These are phyloP conservation scores for Neonectria hederae DNA, from an alignment of 2,329 filamentous ascomycete species.

Conservation along the genomic window DNA sequence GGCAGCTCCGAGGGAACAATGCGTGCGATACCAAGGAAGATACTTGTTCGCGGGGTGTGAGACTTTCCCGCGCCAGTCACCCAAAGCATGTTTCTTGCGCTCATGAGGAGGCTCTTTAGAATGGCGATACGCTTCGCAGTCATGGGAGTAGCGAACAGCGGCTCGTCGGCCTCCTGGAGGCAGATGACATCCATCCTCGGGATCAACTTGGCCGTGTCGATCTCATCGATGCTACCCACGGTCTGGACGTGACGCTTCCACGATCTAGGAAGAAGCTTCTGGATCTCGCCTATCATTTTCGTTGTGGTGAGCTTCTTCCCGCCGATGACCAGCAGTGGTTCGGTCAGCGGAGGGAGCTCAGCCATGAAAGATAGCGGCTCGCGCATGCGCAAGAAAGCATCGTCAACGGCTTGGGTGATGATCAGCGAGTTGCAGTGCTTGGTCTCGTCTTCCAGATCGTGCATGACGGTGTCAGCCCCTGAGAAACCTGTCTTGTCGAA, in stretches of 20 bases:
- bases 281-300: constrained; percentile 18
- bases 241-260: constrained; percentile 20
- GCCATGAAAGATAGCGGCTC: constrained; percentile 15
- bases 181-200: constrained; percentile 18
- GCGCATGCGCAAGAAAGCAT: constrained; percentile 18
- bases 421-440: constrained; percentile 25
- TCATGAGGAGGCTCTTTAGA: constrained; percentile 17
- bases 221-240: constrained; percentile 3
- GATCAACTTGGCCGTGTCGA: constrained; percentile 10
- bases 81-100: constrained; percentile 21
- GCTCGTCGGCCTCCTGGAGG: constrained; percentile 22
- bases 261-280: constrained; percentile 15
- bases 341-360: constrained; percentile 10
- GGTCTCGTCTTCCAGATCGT: constrained; percentile 14
- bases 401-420: constrained; percentile 18
- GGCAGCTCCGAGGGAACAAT: constrained; percentile 13
- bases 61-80: constrained; percentile 19
- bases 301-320: constrained; percentile 17
- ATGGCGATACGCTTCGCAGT: constrained; percentile 8
- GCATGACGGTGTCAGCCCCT: constrained; percentile 18
- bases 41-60: constrained; percentile 13
- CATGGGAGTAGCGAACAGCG: constrained; percentile 19
- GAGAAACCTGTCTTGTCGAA: constrained; percentile 23
- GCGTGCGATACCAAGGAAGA: constrained; percentile 22
- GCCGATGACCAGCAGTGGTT: constrained; percentile 15